Evolutionary conservation across 2,329 filamentous ascomycete species (phyloP).

Genomic region (Hypoxylon sp.): DNA sequence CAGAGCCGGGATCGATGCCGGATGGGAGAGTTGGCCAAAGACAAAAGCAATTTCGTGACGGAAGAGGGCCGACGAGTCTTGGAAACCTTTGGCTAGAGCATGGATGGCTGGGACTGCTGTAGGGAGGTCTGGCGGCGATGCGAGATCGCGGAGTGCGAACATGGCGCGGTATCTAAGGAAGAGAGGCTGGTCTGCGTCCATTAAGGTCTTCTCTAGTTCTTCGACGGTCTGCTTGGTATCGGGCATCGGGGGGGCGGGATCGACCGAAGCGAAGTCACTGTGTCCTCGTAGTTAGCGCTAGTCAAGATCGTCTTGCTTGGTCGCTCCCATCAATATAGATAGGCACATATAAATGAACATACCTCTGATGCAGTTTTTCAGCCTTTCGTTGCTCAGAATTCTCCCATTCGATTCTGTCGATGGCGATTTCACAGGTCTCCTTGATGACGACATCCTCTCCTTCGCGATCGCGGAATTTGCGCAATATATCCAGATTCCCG

Average conservation of each 20-base stretch:
- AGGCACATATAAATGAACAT: slow-evolving; percentile 39
- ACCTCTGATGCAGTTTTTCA: slow-evolving; percentile 87
- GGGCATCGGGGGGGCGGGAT: slow-evolving; percentile 89
- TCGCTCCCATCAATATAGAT: neutral
- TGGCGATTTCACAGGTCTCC: slow-evolving; percentile 96
- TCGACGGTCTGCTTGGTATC: slow-evolving; percentile 74
- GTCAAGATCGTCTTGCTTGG: no score
- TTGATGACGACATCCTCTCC: slow-evolving; percentile 83
- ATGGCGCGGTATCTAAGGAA: slow-evolving; percentile 97
- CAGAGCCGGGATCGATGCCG: slow-evolving; percentile 93
- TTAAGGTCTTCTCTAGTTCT: slow-evolving; percentile 77
- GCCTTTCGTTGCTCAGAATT: slow-evolving; percentile 74
- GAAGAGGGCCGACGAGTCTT: slow-evolving; percentile 89
- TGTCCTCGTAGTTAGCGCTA: slow-evolving; percentile 45
- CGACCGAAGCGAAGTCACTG: slow-evolving; percentile 94
- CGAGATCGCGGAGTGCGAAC: slow-evolving; percentile 95
- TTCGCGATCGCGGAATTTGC: slow-evolving; percentile 75
- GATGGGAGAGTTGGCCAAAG: slow-evolving; percentile 94
- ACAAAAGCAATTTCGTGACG: slow-evolving; percentile 98
- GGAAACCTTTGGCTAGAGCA: slow-evolving; percentile 84
- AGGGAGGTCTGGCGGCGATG: slow-evolving; percentile 88
- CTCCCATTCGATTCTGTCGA: slow-evolving; percentile 94
- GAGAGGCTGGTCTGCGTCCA: slow-evolving; percentile 80
- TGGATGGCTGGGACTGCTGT: slow-evolving; percentile 88
- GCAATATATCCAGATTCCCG: slow-evolving; percentile 77